These are phyloP conservation scores for Gossypium aridum DNA, from an alignment of 441 rosid genomes.

Conservation along the genomic window DNA sequence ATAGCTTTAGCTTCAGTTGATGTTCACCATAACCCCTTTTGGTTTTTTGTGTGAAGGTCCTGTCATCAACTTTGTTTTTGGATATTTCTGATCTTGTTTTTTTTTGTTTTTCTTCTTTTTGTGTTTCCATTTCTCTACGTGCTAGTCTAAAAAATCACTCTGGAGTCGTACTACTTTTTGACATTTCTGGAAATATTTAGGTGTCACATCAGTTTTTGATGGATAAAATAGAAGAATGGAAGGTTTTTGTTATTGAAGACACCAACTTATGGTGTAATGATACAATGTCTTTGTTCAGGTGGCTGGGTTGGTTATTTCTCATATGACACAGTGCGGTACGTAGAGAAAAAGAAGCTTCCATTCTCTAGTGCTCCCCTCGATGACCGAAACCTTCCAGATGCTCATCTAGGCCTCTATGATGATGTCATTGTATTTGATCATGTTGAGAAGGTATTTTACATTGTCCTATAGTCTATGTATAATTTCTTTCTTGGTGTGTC, in stretches of 20 bases:
- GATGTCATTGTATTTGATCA: constrained; percentile 87
- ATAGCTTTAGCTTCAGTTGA: background rate
- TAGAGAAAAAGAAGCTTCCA: constrained; percentile 80
- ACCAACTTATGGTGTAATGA: background rate
- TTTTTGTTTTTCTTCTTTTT: background rate
- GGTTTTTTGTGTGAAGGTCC: background rate
- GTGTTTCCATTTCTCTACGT: background rate
- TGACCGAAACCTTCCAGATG: constrained; percentile 87
- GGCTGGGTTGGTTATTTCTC: constrained; percentile 97
- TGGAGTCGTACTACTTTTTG: constrained; percentile 7
- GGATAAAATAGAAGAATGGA: background rate
- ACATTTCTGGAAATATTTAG: background rate
- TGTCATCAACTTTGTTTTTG: background rate
- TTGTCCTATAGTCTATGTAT: background rate
- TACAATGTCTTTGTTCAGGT: constrained; percentile 40
- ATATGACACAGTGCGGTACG: constrained; percentile 85
- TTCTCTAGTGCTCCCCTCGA: constrained; percentile 66
- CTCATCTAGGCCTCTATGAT: constrained; percentile 87
- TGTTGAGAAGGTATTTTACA: constrained; percentile 61
- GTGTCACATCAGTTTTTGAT: background rate
- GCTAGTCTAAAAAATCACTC: background rate
- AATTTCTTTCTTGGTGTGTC: background rate
- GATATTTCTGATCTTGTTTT: background rate
- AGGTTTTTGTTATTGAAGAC: background rate
- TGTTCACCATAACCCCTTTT: background rate